Percentiles rank a stretch among this genome's conserved stretches.
phyloP scores from a whole-genome alignment of 2,329 filamentous ascomycete genomes.

The Fusarium sp. region DNA sequence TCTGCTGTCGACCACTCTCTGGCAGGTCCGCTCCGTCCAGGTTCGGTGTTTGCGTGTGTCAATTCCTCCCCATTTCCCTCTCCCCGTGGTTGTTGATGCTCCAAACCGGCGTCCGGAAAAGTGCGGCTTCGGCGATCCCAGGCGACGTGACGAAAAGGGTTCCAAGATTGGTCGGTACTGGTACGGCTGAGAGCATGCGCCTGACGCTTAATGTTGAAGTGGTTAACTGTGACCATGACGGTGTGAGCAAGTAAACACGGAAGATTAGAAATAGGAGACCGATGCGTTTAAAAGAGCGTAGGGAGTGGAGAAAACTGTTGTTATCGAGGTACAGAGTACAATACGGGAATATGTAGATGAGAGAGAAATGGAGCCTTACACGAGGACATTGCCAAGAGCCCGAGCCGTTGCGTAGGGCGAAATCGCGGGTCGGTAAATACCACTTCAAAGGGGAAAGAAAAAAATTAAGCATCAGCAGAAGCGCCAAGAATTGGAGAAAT shows the following conservation, averaged over 20 bases:
- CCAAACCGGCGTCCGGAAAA: constrained; percentile 48
- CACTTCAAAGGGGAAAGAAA: too few species aligned
- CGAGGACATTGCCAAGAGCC: constrained; percentile 40
- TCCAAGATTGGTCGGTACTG: constrained; percentile 54
- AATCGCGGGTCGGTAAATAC: constrained; percentile 12
- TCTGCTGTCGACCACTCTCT: constrained; percentile 44
- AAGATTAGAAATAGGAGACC: not conserved
- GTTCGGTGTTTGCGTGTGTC: constrained; percentile 52
- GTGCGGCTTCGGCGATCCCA: constrained; percentile 48
- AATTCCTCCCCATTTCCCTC: constrained; percentile 46
- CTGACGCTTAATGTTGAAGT: constrained; percentile 57
- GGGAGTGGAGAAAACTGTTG: too few species aligned
- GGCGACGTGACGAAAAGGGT: constrained; percentile 58
- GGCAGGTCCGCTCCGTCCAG: constrained; percentile 39
- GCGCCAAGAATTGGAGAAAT: constrained; percentile 29
- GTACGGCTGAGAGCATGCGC: constrained; percentile 58
- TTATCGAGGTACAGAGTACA: too few species aligned
- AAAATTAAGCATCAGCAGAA: not conserved
- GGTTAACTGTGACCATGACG: constrained; percentile 54
- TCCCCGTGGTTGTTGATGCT: constrained; percentile 47
- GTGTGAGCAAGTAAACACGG: constrained; percentile 5
- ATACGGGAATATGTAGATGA: not conserved
- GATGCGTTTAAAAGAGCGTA: not conserved
- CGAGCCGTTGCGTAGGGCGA: constrained; percentile 21
- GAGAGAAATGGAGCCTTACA: constrained; percentile 34